Base-by-base conservation (phyloP, 1,284 basidiomycete species). In the Fomitiporia mediterranea region DNA sequence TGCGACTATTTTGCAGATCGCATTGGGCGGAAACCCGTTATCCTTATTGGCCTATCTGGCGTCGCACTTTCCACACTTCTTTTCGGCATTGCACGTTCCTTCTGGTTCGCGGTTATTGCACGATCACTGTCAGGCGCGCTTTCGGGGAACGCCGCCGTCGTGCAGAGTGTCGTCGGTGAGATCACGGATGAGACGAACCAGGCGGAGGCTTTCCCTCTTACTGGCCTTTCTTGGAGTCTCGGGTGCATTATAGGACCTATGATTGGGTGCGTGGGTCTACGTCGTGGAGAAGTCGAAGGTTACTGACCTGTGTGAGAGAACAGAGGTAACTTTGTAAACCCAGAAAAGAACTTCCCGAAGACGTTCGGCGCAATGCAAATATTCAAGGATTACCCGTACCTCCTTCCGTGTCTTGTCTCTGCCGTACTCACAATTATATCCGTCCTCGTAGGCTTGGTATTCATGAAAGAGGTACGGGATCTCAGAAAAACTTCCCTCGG, bases 1-100 rank as follows among this genome's bases (percentile, higher is more conserved):
- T 38, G 8, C 19, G 27, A 32, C 21, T 27, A 23, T 27, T 25
- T 9, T 50, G 9, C 19, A 61, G 69, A 70, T 54, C 60, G 61
- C 8, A 63, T 67, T 32, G 69, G 69, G 34, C 62, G 69, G 1
- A 66, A 67, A 27, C 67, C 68, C 11, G 66, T 70, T 28, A 55
- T 70, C 35, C 47, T 69, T 8, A 58, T 63, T 30, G 69, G 69
- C n/a, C 49, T 68, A 2, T 52, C 63, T 15, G 69, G 69, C 13
- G 57, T 67, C 15, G 62, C 67, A 17, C 40, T 69, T 28, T 64
- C 66, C 21, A 65, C 64, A 25, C 43, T 63, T 15, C 58, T 57
- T 15, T 67, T 70, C 58, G 69, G 69, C 4, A 59, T 69, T 46
- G 61, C 68, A 19, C 61, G 60, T 21, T 61, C 63, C 7, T 64